A percentile compares a stretch with the other conserved stretches of the same genome.
These are phyloP conservation scores for Hypoxylon crocopeplum DNA, from an alignment of 495 filamentous ascomycete species.

Conservation along the genomic window DNA sequence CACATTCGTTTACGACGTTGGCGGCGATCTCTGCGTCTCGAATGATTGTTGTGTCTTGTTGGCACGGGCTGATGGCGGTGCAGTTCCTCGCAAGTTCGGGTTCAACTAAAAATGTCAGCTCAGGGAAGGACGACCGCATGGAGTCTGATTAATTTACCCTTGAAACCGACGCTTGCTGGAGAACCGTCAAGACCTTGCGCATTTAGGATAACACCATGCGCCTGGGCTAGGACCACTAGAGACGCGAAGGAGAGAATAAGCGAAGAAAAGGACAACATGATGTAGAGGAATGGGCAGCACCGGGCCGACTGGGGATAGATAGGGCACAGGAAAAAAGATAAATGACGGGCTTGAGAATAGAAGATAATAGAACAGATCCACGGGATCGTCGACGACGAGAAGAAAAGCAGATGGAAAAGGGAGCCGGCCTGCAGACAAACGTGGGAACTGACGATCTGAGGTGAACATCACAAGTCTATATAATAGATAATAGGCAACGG, in stretches of 20 bases:
- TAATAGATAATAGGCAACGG: slow-evolving; percentile 7
- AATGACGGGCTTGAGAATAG: slow-evolving; percentile 43
- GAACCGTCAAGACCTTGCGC: slow-evolving; percentile 51
- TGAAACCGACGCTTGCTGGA: slow-evolving; percentile 51
- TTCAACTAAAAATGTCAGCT: slow-evolving; percentile 39
- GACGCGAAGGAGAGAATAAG: slow-evolving; percentile 43
- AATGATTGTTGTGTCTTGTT: slow-evolving; percentile 60
- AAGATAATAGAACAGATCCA: slow-evolving; percentile 41
- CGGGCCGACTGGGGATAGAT: slow-evolving; percentile 35
- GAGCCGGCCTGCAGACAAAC: slow-evolving; percentile 40
- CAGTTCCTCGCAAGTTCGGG: slow-evolving; percentile 53
- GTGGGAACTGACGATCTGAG: slow-evolving; percentile 25
- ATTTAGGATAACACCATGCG: slow-evolving; percentile 52
- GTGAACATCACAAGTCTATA: slow-evolving; percentile 29
- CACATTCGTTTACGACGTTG: slow-evolving; percentile 57
- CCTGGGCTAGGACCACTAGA: slow-evolving; percentile 44
- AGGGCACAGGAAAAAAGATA: slow-evolving; percentile 42
- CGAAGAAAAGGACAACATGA: slow-evolving; percentile 41
- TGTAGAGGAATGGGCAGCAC: slow-evolving; percentile 37
- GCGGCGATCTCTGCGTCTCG: slow-evolving; percentile 56
- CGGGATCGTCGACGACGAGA: slow-evolving; percentile 43
- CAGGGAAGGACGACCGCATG: neutral
- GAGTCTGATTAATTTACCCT: slow-evolving; percentile 32
- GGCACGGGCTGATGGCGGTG: slow-evolving; percentile 59
- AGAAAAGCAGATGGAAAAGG: slow-evolving; percentile 41